Conservation (phyloP, 2,329 filamentous ascomycete species). For the Colletotrichum lindemuthianum region DNA sequence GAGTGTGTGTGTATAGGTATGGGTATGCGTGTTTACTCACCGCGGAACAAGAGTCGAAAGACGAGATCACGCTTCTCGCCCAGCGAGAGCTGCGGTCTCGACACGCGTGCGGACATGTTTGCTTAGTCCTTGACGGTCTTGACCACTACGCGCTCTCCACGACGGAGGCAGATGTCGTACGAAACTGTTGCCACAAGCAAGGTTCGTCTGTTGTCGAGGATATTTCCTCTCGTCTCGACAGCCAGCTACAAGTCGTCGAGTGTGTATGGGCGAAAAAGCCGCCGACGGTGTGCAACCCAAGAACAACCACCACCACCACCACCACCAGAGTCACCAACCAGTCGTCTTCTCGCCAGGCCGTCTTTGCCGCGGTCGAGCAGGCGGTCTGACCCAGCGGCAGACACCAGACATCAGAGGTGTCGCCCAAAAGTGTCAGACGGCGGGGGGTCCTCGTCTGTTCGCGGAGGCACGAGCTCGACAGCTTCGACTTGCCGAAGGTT, state of each 20-base stretch:
- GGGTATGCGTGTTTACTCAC: conserved; percentile 22
- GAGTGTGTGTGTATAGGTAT: too few relatives aligned
- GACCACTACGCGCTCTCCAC: too few relatives aligned
- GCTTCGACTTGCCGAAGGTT: conserved; percentile 4
- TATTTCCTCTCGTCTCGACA: not conserved
- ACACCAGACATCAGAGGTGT: not conserved
- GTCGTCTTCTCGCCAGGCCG: too few relatives aligned
- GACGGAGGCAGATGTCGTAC: not conserved
- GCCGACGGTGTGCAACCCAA: not conserved
- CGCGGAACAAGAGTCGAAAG: conserved; percentile 29
- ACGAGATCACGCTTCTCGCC: conserved; percentile 35
- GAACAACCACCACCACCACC: too few relatives aligned
- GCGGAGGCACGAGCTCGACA: conserved; percentile 11
- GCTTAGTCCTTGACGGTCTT: not conserved
- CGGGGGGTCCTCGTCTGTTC: conserved; percentile 3
- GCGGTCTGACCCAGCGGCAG: not conserved
- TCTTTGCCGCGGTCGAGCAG: too few relatives aligned
- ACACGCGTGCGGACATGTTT: conserved; percentile 13
- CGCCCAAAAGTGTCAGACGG: conserved; percentile 5
- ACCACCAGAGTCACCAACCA: too few relatives aligned
- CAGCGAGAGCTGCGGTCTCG: conserved; percentile 38
- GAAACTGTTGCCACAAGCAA: too few relatives aligned
- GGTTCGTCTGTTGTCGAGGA: conserved; percentile 25
- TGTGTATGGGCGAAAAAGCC: conserved; percentile 10
- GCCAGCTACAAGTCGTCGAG: not conserved